Percentiles rank a stretch among this genome's conserved stretches.
phyloP scores from a whole-genome alignment of 2,329 filamentous ascomycete genomes.

The Talaromyces sp. region DNA sequence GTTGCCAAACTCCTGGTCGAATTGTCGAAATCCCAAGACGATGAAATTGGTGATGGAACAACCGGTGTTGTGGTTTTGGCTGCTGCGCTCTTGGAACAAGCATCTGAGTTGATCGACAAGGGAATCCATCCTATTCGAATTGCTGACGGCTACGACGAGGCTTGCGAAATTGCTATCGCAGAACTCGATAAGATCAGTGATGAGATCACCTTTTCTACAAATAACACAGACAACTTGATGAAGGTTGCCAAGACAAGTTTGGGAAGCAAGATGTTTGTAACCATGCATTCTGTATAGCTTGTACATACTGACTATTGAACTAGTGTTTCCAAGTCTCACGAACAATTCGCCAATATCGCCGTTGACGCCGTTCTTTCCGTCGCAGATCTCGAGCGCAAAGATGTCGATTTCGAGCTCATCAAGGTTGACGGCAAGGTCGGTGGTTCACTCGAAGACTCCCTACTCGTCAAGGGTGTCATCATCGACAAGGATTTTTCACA shows the following conservation, averaged over 20 bases:
- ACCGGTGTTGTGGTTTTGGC: slow-evolving; percentile 96
- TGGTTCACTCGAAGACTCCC: slow-evolving; percentile 84
- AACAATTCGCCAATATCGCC: slow-evolving; percentile 95
- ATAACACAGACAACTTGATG: slow-evolving; percentile 78
- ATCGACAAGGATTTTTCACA: slow-evolving; percentile 99
- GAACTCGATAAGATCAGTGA: slow-evolving; percentile 94
- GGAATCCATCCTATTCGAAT: slow-evolving; percentile 98
- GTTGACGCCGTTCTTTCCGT: slow-evolving; percentile 96
- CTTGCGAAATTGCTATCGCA: slow-evolving; percentile 91
- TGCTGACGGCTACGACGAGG: slow-evolving; percentile 95
- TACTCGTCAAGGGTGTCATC: slow-evolving; percentile 96
- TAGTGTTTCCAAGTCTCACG: slow-evolving; percentile 90
- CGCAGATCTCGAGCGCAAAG: slow-evolving; percentile 90
- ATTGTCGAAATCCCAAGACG: slow-evolving; percentile 96
- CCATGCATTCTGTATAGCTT: neutral
- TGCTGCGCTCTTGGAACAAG: slow-evolving; percentile 91
- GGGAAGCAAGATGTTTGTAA: slow-evolving; percentile 80
- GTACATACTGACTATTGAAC: neutral
- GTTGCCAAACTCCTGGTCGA: slow-evolving; percentile 96
- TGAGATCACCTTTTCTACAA: slow-evolving; percentile 76
- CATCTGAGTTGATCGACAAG: slow-evolving; percentile 97
- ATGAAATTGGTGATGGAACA: slow-evolving; percentile 97
- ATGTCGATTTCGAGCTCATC: slow-evolving; percentile 98
- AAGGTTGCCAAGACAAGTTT: slow-evolving; percentile 94
- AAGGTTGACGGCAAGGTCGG: slow-evolving; percentile 99